Evolutionary conservation across 2,329 filamentous ascomycete genomes (phyloP), one percentile per base, ranked within the genome.

Genomic region (Ophiostoma triangulosporum): DNA sequence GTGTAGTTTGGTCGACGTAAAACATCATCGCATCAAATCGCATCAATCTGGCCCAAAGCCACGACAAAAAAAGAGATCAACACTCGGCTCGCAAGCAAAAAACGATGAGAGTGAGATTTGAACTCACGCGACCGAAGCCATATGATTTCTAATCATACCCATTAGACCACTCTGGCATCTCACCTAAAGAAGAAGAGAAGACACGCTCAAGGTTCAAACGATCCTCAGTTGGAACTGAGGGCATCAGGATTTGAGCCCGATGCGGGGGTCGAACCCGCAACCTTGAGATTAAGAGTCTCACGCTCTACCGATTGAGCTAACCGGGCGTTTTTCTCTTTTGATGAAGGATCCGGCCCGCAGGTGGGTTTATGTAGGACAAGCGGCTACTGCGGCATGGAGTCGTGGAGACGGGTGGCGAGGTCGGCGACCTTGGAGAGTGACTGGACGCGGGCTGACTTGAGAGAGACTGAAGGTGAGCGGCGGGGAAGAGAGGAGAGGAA

Each of bases 221-320:
- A 40, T 31, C 29, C 29, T 31, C 29, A 11, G 29, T 31, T 6
- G 29, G 6, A 31, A 31, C 29, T 36, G 36, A 43, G 36, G 29
- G 64, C 65, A 66, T 67, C 64, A 61, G 68, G 67, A 69, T 64
- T 69, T 69, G 66, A 70, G 69, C 68, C 68, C 66, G 62, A 70
- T 67, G 70, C 69, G 70, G 71, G 71, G 70, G 69, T 73, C 72
- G 61, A 63, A 63, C 61, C 61, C 61, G 60, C 61, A 63, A 62
- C 61, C 61, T 62, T 62, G 58, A 61, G 61, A 62, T 75, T 77
- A 77, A 78, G 80, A 83, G 80, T 82, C 79, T 81, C 74, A 82
- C 78, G 79, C 78, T 83, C 80, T 83, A 82, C 76, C 76, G 76
- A 80, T 80, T 80, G 77, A 80, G 77, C 77, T 80, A 81, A 72